Percentiles rank a stretch among this genome's conserved stretches.
Evolutionary conservation across 805 yeast species (phyloP).

Genomic region (Lachancea waltii): DNA sequence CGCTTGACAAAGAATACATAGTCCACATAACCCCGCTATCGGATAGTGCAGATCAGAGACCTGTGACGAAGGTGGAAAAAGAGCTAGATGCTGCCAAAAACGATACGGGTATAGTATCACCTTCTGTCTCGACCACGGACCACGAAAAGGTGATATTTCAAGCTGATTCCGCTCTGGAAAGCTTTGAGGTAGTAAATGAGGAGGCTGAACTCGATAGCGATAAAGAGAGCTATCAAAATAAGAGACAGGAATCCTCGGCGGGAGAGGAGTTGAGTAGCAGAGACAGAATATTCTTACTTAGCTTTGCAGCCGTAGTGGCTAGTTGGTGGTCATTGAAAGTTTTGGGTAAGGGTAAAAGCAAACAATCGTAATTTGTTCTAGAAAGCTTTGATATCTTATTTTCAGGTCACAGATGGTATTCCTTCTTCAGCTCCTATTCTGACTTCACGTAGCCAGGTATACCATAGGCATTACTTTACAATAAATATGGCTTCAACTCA

Average conservation of each 20-base stretch:
- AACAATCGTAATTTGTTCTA: too few species aligned
- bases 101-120: slow-evolving; percentile 1
- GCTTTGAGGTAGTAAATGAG: slow-evolving; percentile 7
- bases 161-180: slow-evolving; percentile 7
- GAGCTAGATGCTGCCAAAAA: slow-evolving; percentile 11
- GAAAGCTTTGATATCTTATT: too few species aligned
- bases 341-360: too few species aligned
- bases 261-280: slow-evolving; percentile 15
- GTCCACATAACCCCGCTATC: slow-evolving; percentile 41
- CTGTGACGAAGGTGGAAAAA: slow-evolving; percentile 27
- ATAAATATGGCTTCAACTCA: too few species aligned
- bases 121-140: slow-evolving; percentile 12
- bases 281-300: slow-evolving; percentile 25
- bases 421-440: not conserved
- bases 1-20: slow-evolving; percentile 41
- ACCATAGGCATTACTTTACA: too few species aligned
- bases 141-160: slow-evolving; percentile 11
- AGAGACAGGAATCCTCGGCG: not conserved
- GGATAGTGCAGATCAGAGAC: slow-evolving; percentile 40
- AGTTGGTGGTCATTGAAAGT: slow-evolving; percentile 27
- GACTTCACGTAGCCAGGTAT: too few species aligned
- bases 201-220: slow-evolving; percentile 7
- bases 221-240: not conserved
- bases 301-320: slow-evolving; percentile 23
- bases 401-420: too few species aligned